These are phyloP conservation scores for Scheffersomyces cryptocercus DNA, from an alignment of 1,139 yeast species.

Conservation along the genomic window DNA sequence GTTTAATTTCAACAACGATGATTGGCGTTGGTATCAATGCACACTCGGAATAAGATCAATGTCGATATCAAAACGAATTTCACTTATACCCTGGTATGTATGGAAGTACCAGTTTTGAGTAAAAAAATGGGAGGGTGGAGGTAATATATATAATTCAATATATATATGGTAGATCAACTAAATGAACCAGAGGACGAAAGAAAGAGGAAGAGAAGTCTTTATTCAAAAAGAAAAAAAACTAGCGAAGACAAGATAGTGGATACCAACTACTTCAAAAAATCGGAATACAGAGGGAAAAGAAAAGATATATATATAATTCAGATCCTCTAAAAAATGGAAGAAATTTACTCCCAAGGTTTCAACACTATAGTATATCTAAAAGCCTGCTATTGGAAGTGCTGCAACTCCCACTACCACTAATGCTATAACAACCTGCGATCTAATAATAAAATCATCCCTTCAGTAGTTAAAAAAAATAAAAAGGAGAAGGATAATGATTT, in stretches of 20 bases:
- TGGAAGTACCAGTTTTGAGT: no score
- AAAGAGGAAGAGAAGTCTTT: conserved; percentile 1
- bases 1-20: no score
- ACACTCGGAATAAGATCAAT: no score
- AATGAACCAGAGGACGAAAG: background rate
- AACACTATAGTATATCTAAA: no score
- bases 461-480: background rate
- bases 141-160: conserved; percentile 1
- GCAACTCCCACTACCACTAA: background rate
- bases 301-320: conserved; percentile 8
- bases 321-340: background rate
- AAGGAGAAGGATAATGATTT: background rate
- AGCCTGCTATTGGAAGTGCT: background rate
- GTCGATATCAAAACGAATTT: no score
- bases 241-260: background rate
- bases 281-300: conserved; percentile 1
- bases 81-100: no score
- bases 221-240: background rate
- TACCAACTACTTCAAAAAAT: background rate
- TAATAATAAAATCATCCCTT: background rate
- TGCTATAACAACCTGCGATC: conserved; percentile 9
- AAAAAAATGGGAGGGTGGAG: background rate
- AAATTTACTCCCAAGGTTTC: no score
- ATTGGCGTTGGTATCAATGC: no score
- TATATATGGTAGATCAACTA: background rate